Conservation (phyloP, 2,329 filamentous ascomycete species). For the Camillea tinctor region DNA sequence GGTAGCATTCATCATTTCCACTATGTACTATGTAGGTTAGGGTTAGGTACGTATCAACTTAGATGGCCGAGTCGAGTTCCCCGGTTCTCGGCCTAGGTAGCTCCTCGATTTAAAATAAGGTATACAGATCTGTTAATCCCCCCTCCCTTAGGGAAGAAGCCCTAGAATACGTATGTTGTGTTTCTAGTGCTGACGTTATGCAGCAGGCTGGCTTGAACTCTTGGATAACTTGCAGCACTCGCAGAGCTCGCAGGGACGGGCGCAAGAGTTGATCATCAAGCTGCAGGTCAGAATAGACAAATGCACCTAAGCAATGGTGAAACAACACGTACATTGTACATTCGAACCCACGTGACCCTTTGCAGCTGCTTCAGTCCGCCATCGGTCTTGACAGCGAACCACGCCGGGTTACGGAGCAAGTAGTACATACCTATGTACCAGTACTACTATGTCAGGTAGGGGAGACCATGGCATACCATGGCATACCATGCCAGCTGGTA, state of each 20-base stretch:
- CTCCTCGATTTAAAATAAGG: no score
- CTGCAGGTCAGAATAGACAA: conserved; percentile 5
- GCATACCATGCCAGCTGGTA: no score
- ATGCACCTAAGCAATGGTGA: conserved; percentile 32
- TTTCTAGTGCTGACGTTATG: conserved; percentile 21
- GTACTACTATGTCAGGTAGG: not conserved
- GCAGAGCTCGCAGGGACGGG: conserved; percentile 12
- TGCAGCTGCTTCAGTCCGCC: conserved; percentile 24
- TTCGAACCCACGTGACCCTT: conserved; percentile 26
- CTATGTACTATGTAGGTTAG: no score
- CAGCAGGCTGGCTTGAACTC: conserved; percentile 14
- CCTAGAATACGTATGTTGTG: conserved; percentile 8
- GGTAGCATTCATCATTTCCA: no score
- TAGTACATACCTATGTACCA: no score
- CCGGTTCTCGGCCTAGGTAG: no score
- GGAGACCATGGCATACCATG: no score
- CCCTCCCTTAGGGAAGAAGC: not conserved
- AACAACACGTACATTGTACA: conserved; percentile 24
- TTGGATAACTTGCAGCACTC: not conserved
- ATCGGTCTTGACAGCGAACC: conserved; percentile 2
- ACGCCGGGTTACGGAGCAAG: no score
- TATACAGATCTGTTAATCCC: no score
- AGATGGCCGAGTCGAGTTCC: no score
- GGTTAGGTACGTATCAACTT: no score
- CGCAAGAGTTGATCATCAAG: conserved; percentile 12